phyloP scores from a whole-genome alignment of 75 land plant species.

The Pinus taeda region DNA sequence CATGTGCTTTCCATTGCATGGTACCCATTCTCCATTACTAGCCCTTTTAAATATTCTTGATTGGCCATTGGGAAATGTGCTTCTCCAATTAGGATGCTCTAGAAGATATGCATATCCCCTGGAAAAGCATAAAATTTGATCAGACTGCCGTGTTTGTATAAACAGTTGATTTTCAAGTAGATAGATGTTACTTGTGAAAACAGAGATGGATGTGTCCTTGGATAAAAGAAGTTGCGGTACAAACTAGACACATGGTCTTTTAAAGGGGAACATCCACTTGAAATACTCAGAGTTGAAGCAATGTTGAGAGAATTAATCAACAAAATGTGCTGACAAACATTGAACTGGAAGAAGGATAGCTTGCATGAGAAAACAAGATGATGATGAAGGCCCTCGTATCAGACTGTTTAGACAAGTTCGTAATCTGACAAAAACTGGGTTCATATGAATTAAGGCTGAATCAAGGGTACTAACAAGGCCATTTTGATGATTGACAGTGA shows the following conservation, averaged over 20 bases:
- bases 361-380: too few species aligned
- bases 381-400: too few species aligned
- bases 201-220: background rate
- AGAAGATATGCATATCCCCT: slow-evolving; percentile 1
- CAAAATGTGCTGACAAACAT: too few species aligned
- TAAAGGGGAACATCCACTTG: background rate
- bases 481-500: too few species aligned
- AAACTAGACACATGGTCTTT: background rate
- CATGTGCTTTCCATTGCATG: background rate
- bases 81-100: slow-evolving; percentile 1
- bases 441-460: too few species aligned
- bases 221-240: background rate
- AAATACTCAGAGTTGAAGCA: background rate
- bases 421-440: too few species aligned
- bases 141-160: background rate
- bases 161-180: background rate
- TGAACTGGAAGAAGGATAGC: too few species aligned
- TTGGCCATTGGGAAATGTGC: slow-evolving; percentile 7
- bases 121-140: background rate
- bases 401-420: too few species aligned
- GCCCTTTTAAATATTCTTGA: slow-evolving; percentile 9
- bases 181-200: background rate
- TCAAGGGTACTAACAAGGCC: too few species aligned
- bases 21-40: background rate
- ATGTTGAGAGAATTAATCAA: too few species aligned